Evolutionary conservation across 441 rosid species (phyloP), one percentile per base, ranked within the genome.

Genomic region (Manihot esculenta): DNA sequence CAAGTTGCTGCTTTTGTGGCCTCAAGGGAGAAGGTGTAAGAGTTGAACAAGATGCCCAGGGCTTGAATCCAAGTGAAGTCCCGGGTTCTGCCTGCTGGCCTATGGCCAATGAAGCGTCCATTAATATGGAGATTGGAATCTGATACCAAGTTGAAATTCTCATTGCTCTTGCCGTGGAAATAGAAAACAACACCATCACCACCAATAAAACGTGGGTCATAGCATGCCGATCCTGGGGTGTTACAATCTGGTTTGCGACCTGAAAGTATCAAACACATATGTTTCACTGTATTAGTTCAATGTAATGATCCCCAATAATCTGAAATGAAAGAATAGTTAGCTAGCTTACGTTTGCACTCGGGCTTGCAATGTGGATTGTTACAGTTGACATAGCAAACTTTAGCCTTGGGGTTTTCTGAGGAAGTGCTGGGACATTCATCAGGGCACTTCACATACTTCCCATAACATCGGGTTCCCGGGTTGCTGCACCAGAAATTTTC

Each of bases 201-300:
- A n/a, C n/a, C n/a, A n/a, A n/a, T n/a, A n/a, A n/a, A 91, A 24
- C 89, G 78, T 2, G 90, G 93, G 59, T 91, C 94, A 30, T 68
- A 70, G 79, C 93, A 89, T 12, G 87, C 87, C 62, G 97, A 75
- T 68, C 89, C 94, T 14, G 84, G 89, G 54, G 73, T 72, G 42
- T 87, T 62, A 78, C 92, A 87, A 71, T 72, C 81, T 18, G 87
- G 81, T 62, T 79, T 85, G 48, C 76, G 78, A 73, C 79, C 94
- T 90, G 74, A 63, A 72, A 24, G 27, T 18, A 63, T 41, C 44
- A 71, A 27, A 66, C 5, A 35, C 14, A 47, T 2, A 47, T 47
- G 14, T 15, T 47, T 13, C 4, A 47, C 50, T 47, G 10, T 47
- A 12, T 3, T 10, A 10, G 3, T 9, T 0, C 14, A 3, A 9